These are phyloP conservation scores for Heterobasidion irregulare DNA, from an alignment of 1,284 basidiomycete genomes.

Conservation along the genomic window DNA sequence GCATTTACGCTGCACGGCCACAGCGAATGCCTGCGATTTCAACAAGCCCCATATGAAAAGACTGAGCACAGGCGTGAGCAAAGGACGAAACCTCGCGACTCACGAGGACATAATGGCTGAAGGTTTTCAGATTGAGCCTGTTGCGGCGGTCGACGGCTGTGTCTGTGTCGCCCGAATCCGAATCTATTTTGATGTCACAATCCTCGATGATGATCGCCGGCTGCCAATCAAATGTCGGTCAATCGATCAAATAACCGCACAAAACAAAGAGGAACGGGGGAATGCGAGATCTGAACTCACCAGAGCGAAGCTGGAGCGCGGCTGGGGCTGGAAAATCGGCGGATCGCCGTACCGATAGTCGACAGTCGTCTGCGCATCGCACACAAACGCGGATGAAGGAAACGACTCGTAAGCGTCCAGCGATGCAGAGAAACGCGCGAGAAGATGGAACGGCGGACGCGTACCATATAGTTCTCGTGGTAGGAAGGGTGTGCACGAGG, in stretches of 20 bases:
- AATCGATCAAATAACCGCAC: not conserved
- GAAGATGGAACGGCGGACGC: no score
- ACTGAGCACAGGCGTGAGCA: not conserved
- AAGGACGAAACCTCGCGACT: not conserved
- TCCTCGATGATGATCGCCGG: not conserved
- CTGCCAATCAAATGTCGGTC: not conserved
- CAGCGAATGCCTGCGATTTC: not conserved
- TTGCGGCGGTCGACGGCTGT: not conserved
- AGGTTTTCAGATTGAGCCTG: not conserved
- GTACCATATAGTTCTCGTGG: not conserved
- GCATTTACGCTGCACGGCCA: not conserved
- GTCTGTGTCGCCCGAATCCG: not conserved
- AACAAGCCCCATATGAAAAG: not conserved
- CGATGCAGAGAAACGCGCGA: no score
- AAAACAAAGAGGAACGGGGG: not conserved
- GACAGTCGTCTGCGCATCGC: not conserved
- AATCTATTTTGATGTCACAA: not conserved
- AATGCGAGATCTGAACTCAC: not conserved
- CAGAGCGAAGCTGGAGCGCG: not conserved
- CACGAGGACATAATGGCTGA: not conserved
- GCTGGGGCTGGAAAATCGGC: no score
- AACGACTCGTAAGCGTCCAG: no score
- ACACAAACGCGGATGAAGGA: not conserved
- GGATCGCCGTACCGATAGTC: not conserved
- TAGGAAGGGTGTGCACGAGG: not conserved